phyloP scores from a whole-genome alignment of 164 flowering plant species.

The Amborella trichopoda region DNA sequence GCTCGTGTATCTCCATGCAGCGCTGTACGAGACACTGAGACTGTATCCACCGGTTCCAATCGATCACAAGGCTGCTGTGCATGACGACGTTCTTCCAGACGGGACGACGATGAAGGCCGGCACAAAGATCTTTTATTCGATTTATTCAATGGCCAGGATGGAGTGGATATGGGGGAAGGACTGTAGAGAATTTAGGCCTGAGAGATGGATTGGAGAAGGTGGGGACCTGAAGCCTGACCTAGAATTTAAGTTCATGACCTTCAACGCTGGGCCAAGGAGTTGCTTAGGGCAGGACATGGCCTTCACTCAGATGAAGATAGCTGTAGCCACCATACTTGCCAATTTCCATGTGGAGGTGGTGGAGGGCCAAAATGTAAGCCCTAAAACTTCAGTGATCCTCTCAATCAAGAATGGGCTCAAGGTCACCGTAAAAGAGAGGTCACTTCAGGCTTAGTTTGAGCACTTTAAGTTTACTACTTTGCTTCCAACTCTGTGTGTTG shows the following conservation, averaged over 20 bases:
- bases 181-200: slow-evolving; percentile 28
- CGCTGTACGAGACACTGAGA: slow-evolving; percentile 24
- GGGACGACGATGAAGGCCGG: slow-evolving; percentile 13
- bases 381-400: slow-evolving; percentile 17
- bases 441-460: too few species aligned
- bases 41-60: slow-evolving; percentile 23
- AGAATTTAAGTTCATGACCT: slow-evolving; percentile 23
- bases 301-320: slow-evolving; percentile 29
- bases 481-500: not conserved
- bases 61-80: slow-evolving; percentile 14
- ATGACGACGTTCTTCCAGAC: slow-evolving; percentile 16
- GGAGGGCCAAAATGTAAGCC: slow-evolving; percentile 20
- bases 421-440: slow-evolving; percentile 15
- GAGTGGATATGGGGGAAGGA: slow-evolving; percentile 29
- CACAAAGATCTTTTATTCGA: slow-evolving; percentile 11
- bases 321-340: slow-evolving; percentile 17
- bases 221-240: slow-evolving; percentile 16
- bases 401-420: slow-evolving; percentile 34
- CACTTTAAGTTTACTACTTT: not conserved
- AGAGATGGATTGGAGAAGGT: slow-evolving; percentile 32
- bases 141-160: slow-evolving; percentile 26
- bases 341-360: slow-evolving; percentile 19
- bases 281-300: slow-evolving; percentile 31
- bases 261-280: slow-evolving; percentile 34
- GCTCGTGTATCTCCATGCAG: slow-evolving; percentile 26